Evolutionary conservation across 345 rosid species (phyloP).

Genomic region (Rhizophora mangle): DNA sequence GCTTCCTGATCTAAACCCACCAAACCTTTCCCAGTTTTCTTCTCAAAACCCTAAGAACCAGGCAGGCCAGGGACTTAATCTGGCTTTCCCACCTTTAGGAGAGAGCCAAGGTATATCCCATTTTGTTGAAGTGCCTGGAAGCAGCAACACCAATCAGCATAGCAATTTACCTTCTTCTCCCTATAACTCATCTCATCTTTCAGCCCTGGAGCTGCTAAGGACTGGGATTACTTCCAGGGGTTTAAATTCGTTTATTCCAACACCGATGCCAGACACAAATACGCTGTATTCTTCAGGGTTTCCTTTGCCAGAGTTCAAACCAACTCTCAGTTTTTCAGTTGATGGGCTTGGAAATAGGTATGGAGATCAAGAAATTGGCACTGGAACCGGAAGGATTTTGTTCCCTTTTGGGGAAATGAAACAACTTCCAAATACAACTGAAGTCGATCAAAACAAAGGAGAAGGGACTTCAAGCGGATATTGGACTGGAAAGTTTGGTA

Average conservation of each 20-base stretch:
- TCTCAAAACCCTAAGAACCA: slow-evolving; percentile 40
- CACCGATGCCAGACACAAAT: slow-evolving; percentile 35
- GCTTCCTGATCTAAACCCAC: slow-evolving; percentile 55
- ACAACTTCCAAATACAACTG: slow-evolving; percentile 30
- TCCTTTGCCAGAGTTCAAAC: slow-evolving; percentile 46
- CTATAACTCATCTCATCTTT: slow-evolving; percentile 21
- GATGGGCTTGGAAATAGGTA: slow-evolving; percentile 42
- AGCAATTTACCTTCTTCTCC: slow-evolving; percentile 20
- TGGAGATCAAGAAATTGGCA: slow-evolving; percentile 33
- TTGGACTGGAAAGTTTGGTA: slow-evolving; percentile 33
- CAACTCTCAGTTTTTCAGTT: slow-evolving; percentile 40
- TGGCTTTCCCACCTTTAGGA: slow-evolving; percentile 37
- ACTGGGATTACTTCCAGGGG: slow-evolving; percentile 39
- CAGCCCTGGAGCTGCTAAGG: slow-evolving; percentile 47
- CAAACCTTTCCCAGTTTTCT: slow-evolving; percentile 34
- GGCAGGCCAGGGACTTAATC: slow-evolving; percentile 46
- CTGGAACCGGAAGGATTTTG: slow-evolving; percentile 31
- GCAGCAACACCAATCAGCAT: slow-evolving; percentile 13
- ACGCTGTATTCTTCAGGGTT: slow-evolving; percentile 34
- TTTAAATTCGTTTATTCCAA: slow-evolving; percentile 35
- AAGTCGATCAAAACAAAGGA: slow-evolving; percentile 40
- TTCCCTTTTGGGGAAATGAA: slow-evolving; percentile 47
- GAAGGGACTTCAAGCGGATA: slow-evolving; percentile 28
- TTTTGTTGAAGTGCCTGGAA: slow-evolving; percentile 23
- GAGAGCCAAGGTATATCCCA: slow-evolving; percentile 31